Percentiles rank a stretch among this genome's conserved stretches.
Conservation (phyloP, 2,329 filamentous ascomycete genomes). For the Amesomyces nigricolor region DNA sequence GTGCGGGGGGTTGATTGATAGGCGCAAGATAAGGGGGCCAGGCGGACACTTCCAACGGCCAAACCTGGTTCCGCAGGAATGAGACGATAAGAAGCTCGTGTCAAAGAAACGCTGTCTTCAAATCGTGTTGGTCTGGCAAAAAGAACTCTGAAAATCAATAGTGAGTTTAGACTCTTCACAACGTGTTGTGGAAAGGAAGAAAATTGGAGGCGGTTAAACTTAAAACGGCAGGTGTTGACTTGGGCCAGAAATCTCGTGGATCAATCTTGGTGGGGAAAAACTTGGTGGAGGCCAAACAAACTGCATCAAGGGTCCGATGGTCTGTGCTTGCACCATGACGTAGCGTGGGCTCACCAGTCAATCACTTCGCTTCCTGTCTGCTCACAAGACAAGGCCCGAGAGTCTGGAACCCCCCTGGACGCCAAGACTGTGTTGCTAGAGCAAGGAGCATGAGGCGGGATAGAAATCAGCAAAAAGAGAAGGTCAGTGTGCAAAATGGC, state of each 20-base stretch:
- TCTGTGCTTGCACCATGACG: constrained; percentile 1
- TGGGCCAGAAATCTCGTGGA: neutral
- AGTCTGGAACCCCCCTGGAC: neutral
- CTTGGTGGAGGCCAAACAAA: no score
- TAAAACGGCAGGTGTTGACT: neutral
- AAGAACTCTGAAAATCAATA: no score
- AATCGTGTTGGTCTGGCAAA: no score
- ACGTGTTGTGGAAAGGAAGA: neutral
- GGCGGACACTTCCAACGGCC: neutral
- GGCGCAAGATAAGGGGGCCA: neutral
- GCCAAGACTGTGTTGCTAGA: neutral
- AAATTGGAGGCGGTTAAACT: neutral
- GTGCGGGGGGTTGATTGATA: no score
- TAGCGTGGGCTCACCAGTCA: neutral
- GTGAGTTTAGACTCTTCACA: neutral
- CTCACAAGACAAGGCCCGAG: neutral
- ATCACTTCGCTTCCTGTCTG: neutral
- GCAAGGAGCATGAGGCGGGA: neutral
- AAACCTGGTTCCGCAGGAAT: no score
- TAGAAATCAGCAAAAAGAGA: no score
- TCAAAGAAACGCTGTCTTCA: no score
- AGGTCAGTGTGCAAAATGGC: no score
- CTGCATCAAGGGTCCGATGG: neutral
- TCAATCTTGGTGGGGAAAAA: no score
- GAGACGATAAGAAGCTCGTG: no score